Base-by-base conservation (phyloP, 805 yeast species). In the Komagataella phaffii region DNA sequence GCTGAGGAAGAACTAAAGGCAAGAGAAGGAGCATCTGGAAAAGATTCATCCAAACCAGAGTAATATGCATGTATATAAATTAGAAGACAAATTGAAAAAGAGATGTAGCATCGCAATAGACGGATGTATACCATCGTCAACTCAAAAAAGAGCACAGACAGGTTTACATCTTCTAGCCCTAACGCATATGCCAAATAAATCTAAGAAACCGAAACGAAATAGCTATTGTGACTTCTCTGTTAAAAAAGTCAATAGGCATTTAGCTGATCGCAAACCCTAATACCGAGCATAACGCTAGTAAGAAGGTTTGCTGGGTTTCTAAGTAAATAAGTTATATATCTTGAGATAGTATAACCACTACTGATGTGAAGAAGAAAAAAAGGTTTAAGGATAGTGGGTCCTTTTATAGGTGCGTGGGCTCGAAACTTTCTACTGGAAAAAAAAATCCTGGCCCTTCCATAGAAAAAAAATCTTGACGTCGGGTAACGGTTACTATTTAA, bases 121-220 rank as follows among this genome's bases (percentile, higher is more conserved):
- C 71, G 73, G 71, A 65, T 59, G 63, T 61, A 46, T 55, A 55
- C 57, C 56, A 57, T 58, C 55, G 62, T 64, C 58, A 58, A 55
- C 62, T 53, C 57, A 57, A 58, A 54, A 52, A 52, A 52, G 57
- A 54, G 54, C 44, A 46, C 19, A 64, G 70, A 24, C 21, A 69
- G 59, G 68, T 67, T 59, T 36, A 57, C 61, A 59, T 56, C 56
- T 58, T 24, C 49, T 61, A 61, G 63, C 56, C 61, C 66, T 69
- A 71, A 64, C 62, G 62, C 71, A 67, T 66, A 64, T 59, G 54
- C 60, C 58, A 48, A 44, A 54, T 69, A 61, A 61, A 67, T 81
- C 85, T 81, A 81, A 81, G 83, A 73, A 77, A 77, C 85, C 82
- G 80, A 80, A 80, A 81, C 86, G 86, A 77, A 81, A 80, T 76